Base-by-base conservation (phyloP, 306 rosid genomes). In the Lotus japonicus region DNA sequence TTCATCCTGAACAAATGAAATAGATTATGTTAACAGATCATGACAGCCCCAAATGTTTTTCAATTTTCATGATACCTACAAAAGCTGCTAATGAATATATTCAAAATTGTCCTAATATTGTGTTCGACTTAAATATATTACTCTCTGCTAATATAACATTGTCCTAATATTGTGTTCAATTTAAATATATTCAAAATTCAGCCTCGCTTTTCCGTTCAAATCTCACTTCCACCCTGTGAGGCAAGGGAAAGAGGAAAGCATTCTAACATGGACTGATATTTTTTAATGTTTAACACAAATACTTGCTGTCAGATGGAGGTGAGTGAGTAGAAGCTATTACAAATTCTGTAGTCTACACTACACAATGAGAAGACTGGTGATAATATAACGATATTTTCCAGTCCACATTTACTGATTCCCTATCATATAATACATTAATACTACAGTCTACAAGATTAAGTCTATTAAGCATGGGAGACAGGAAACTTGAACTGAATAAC, bases 1-100 rank as follows among this genome's bases (percentile, higher is more conserved):
- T 75, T 86, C 88, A 67, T 94, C 99, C 97, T 94, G 83, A 65
- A 46, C 75, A 75, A 42, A 45, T 44, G 70, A 65, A 49, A 28
- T 65, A 10, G 58, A 65, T 28, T 13, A 31, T 15, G 44, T 65
- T 41, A 65, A 16, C 57, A 65, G 7, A 31, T 65, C 11, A 15
- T 48, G 21, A 9, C 42, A 31, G 18, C 0, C 52, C 33, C 12
- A 61, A 41, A 10, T 38, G 33, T 17, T 59, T 36, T 5, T 59
- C 18, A 23, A 26, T 2, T 10, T 4, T 60, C 66, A 39, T 11
- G 49, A 59, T 50, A 60, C 7, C 39, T 42, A 42, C 38, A 42
- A 28, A 19, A 42, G 17, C 17, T 12, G 38, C 18, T 50, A 19
- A 8, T 15, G 45, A 74, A 61, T 39, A 21, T 21, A 59, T 7